Conservation (phyloP, 257 asterid genomes). For the Salvia hispanica region DNA sequence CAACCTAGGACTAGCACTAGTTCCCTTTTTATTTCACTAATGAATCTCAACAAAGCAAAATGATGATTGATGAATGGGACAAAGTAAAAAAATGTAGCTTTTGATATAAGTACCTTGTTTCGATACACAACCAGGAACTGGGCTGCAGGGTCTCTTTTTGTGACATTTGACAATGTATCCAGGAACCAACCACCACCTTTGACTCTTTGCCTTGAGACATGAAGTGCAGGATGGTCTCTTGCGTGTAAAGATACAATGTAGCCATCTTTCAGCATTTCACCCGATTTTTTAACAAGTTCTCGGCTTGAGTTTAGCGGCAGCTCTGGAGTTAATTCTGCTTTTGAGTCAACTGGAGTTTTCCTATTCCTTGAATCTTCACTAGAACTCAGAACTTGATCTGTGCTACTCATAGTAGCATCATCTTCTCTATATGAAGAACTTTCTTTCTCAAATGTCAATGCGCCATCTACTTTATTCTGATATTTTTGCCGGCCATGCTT, state of each 20-base stretch:
- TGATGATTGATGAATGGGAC: background rate
- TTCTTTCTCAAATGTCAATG: slow-evolving; percentile 63
- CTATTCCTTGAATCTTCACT: slow-evolving; percentile 75
- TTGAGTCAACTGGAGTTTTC: slow-evolving; percentile 65
- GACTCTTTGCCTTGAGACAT: slow-evolving; percentile 90
- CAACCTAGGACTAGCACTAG: slow-evolving; percentile 19
- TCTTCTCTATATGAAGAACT: slow-evolving; percentile 84
- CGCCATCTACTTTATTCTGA: slow-evolving; percentile 75
- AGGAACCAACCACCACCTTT: slow-evolving; percentile 99
- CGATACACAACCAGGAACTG: slow-evolving; percentile 89
- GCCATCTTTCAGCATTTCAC: slow-evolving; percentile 86
- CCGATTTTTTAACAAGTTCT: slow-evolving; percentile 55
- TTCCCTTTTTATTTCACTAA: background rate
- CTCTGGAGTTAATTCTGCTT: slow-evolving; percentile 57
- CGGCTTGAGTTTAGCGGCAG: slow-evolving; percentile 48
- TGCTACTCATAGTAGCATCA: slow-evolving; percentile 83
- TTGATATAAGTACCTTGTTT: slow-evolving; percentile 68
- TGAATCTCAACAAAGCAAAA: slow-evolving; percentile 12
- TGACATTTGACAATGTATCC: slow-evolving; percentile 75
- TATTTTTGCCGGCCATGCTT: slow-evolving; percentile 92
- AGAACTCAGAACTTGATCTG: slow-evolving; percentile 88
- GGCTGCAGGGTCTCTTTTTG: slow-evolving; percentile 98
- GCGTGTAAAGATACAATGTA: slow-evolving; percentile 78
- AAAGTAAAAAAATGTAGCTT: slow-evolving; percentile 8
- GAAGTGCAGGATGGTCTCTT: slow-evolving; percentile 71